These are phyloP conservation scores for Nidula niveotomentosa DNA, from an alignment of 1,284 basidiomycete genomes.

Conservation along the genomic window DNA sequence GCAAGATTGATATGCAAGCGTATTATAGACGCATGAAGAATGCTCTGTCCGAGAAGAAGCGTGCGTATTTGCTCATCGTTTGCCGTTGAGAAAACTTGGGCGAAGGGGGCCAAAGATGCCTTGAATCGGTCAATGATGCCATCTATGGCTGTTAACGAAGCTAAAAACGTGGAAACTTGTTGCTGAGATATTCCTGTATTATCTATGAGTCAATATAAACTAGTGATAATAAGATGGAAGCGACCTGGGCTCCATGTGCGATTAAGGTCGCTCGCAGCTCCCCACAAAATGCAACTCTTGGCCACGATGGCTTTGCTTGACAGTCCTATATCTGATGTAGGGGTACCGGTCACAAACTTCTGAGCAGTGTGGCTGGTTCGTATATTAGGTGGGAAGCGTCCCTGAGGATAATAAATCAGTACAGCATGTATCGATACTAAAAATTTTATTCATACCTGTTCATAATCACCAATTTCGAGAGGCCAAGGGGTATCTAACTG, in stretches of 20 bases:
- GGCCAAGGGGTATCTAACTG: neutral
- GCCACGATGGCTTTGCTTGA: neutral
- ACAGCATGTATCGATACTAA: neutral
- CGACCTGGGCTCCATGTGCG: neutral
- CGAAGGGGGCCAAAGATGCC: neutral
- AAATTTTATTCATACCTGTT: neutral
- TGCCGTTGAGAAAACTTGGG: neutral
- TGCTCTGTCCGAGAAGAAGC: neutral
- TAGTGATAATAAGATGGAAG: neutral
- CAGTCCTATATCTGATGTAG: neutral
- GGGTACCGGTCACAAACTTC: neutral
- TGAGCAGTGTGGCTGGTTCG: neutral
- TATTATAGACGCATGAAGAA: neutral
- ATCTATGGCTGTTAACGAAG: neutral
- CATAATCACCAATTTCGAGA: neutral
- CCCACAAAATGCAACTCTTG: neutral
- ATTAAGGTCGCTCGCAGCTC: neutral
- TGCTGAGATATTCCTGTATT: neutral
- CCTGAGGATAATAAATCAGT: neutral
- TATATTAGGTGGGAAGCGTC: neutral
- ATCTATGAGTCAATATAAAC: neutral
- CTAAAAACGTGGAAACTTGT: neutral
- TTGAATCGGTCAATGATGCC: neutral
- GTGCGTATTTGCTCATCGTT: neutral
- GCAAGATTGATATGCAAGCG: neutral